A percentile compares a stretch with the other conserved stretches of the same genome.
These are phyloP conservation scores for Zygotorulaspora chibaensis DNA, from an alignment of 805 yeast species.

Conservation along the genomic window DNA sequence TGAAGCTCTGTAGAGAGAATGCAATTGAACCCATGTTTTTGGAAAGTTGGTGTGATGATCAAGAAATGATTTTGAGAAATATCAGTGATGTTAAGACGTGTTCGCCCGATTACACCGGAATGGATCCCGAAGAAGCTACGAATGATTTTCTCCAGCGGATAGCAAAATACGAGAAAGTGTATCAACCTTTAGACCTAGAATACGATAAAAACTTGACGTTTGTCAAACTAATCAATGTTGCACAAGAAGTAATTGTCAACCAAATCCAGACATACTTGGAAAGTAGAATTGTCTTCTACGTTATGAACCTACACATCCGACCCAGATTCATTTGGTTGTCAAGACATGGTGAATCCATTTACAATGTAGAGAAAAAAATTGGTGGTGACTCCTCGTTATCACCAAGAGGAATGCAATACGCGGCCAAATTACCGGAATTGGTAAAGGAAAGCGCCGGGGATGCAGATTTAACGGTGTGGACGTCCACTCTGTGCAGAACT, in stretches of 20 bases:
- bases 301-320: conserved; percentile 91
- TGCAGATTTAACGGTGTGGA: conserved; percentile 84
- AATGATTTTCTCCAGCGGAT: conserved; percentile 72
- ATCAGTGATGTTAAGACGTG: conserved; percentile 82
- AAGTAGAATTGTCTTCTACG: conserved; percentile 88
- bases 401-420: conserved; percentile 79
- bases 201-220: conserved; percentile 67
- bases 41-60: conserved; percentile 87
- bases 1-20: conserved; percentile 56
- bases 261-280: conserved; percentile 84
- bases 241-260: conserved; percentile 83
- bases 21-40: conserved; percentile 85
- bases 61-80: conserved; percentile 70
- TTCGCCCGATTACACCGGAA: conserved; percentile 72
- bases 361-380: conserved; percentile 87
- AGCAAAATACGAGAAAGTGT: conserved; percentile 63
- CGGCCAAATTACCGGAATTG: conserved; percentile 72
- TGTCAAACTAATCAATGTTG: conserved; percentile 82
- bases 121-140: conserved; percentile 67
- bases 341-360: conserved; percentile 92
- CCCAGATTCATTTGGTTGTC: conserved; percentile 92
- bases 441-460: conserved; percentile 57
- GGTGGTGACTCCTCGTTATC: conserved; percentile 92
- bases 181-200: conserved; percentile 66
- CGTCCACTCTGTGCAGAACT: conserved; percentile 85